Base-by-base conservation (phyloP, 257 asterid genomes). In the Solanum bulbocastanum region DNA sequence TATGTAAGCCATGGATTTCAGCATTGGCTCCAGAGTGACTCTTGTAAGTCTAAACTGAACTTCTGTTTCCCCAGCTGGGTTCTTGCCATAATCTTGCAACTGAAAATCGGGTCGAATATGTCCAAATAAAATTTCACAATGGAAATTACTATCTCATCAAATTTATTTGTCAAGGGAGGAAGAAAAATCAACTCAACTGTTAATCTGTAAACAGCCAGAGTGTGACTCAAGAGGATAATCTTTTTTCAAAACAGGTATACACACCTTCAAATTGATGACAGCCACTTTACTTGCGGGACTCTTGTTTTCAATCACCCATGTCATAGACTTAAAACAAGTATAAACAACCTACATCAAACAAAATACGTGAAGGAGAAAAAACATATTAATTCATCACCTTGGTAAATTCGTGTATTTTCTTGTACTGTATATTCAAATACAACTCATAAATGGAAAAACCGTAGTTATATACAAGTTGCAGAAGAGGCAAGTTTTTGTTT, bases 21-120 rank as follows among this genome's bases (percentile, higher is more conserved):
- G 87, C 98, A 95, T 94, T 84, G 98, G 95, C 93, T 94, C 96
- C 88, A 95, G 91, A 14, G 96, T 93, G 89, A 89, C 90, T 91
- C 93, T 93, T 88, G 96, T 94, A 88, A 95, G 95, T 87, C 96
- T 92, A 93, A 94, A 93, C 84, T 95, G 96, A 90, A 94, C 96
- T 87, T 93, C 95, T 60, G 93, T 89, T 92, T 94, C 98, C 87
- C 95, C 95, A 75, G 94, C 89, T 76, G 94, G 93, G 86, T 90
- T 90, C 92, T 93, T 95, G 72, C 94, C 91, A 91, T 93, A 93
- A 88, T 95, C 98, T 89, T 94, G 96, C 89, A 95, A 94, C 98
- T 94, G 95, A 92, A 91, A 92, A 88, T 32, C 20, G 42, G 35
- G 65, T 79, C 9, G 25, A 79, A 44, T 79, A 79, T 44, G 89